Percentiles rank a stretch among this genome's conserved stretches.
These are phyloP conservation scores for Chimonanthus praecox DNA, from an alignment of 164 flowering plant genomes.

Conservation along the genomic window DNA sequence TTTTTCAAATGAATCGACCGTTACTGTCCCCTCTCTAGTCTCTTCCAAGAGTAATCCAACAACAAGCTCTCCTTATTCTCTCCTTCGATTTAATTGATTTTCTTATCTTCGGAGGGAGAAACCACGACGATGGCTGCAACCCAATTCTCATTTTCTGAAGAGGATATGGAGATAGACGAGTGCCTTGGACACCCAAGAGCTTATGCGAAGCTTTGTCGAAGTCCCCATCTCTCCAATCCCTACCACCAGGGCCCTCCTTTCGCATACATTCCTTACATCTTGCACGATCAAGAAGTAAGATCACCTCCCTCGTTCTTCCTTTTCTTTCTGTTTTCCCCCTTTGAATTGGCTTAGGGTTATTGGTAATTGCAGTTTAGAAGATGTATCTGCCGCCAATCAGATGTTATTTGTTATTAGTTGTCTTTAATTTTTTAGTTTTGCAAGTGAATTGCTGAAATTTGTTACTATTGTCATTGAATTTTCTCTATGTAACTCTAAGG, in stretches of 20 bases:
- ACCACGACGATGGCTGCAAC: conserved; percentile 28
- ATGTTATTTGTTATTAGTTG: not conserved
- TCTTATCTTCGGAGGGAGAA: not conserved
- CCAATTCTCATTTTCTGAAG: conserved; percentile 35
- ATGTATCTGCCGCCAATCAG: not conserved
- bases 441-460: not conserved
- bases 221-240: conserved; percentile 31
- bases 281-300: conserved; percentile 52
- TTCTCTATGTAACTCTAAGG: not conserved
- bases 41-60: not conserved
- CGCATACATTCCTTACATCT: conserved; percentile 53
- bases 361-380: not conserved
- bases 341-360: not conserved
- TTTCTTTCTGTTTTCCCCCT: not conserved
- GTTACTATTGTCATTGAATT: not conserved
- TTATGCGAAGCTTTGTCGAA: conserved; percentile 59
- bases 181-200: conserved; percentile 68
- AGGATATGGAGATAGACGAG: conserved; percentile 56
- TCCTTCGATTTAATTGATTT: not conserved
- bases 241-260: conserved; percentile 58
- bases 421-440: not conserved
- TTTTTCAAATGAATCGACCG: not conserved
- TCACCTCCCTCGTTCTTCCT: not conserved
- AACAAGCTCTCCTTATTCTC: not conserved
- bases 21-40: too few relatives aligned